These are phyloP conservation scores for Talaromyces sp. DNA, from an alignment of 2,329 filamentous ascomycete species.

Conservation along the genomic window DNA sequence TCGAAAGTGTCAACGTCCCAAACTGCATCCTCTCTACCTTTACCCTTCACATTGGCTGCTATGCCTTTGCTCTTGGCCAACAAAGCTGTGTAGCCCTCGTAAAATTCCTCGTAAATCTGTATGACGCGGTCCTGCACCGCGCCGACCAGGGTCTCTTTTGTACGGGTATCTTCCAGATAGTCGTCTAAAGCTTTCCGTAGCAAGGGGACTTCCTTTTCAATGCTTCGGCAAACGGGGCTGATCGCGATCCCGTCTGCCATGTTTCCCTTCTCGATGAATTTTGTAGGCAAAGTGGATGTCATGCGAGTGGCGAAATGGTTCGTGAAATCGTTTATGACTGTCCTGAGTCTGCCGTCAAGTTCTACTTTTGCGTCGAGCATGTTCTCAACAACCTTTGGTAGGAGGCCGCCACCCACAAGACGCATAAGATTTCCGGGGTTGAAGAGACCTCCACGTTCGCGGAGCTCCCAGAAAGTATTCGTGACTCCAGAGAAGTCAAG, in stretches of 20 bases:
- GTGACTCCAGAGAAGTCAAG: slow-evolving; percentile 66
- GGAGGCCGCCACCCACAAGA: slow-evolving; percentile 55
- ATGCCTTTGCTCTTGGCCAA: slow-evolving; percentile 37
- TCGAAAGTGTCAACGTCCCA: slow-evolving; percentile 65
- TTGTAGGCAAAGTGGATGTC: slow-evolving; percentile 47
- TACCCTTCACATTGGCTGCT: slow-evolving; percentile 51
- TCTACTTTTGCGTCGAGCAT: slow-evolving; percentile 70
- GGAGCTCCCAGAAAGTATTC: slow-evolving; percentile 65
- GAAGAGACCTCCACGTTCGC: slow-evolving; percentile 63
- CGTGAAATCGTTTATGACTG: slow-evolving; percentile 66
- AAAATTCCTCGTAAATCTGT: slow-evolving; percentile 63
- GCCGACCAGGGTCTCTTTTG: slow-evolving; percentile 63
- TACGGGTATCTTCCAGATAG: slow-evolving; percentile 63
- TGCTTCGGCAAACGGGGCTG: slow-evolving; percentile 50
- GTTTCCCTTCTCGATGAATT: slow-evolving; percentile 37
- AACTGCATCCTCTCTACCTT: slow-evolving; percentile 58
- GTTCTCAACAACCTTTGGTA: slow-evolving; percentile 66
- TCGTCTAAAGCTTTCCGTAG: slow-evolving; percentile 57
- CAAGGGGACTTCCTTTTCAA: slow-evolving; percentile 57
- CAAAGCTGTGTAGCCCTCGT: slow-evolving; percentile 49
- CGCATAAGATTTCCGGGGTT: slow-evolving; percentile 62
- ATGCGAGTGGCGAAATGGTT: slow-evolving; percentile 56
- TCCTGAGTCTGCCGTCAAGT: slow-evolving; percentile 60
- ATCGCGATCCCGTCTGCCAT: slow-evolving; percentile 41
- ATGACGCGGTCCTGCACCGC: slow-evolving; percentile 64